Evolutionary conservation across 805 yeast genomes (phyloP).

Genomic region (Metschnikowia arizonensis): DNA sequence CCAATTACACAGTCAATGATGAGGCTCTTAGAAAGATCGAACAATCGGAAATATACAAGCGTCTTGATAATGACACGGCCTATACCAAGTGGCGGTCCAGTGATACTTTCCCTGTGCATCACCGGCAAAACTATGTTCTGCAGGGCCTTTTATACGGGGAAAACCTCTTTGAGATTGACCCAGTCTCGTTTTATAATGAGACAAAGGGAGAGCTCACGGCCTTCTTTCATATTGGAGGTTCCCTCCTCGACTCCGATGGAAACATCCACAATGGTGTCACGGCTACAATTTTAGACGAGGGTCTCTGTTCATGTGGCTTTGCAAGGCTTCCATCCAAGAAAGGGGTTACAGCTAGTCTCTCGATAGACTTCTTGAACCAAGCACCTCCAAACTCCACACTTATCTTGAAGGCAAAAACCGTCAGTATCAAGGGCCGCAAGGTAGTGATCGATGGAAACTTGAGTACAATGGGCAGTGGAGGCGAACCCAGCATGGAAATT

Average conservation of each 20-base stretch:
- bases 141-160: constrained; percentile 70
- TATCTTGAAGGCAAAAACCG: constrained; percentile 63
- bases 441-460: constrained; percentile 70
- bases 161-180: constrained; percentile 68
- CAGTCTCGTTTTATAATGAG: constrained; percentile 56
- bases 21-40: constrained; percentile 29
- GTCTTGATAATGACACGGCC: constrained; percentile 7
- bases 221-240: constrained; percentile 67
- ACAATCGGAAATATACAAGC: constrained; percentile 28
- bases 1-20: constrained; percentile 16
- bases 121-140: constrained; percentile 60
- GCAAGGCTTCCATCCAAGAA: constrained; percentile 69
- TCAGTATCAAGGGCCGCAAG: constrained; percentile 70
- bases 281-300: constrained; percentile 79
- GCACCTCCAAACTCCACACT: constrained; percentile 61
- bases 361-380: constrained; percentile 61
- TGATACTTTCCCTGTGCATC: constrained; percentile 49
- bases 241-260: constrained; percentile 63
- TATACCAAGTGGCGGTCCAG: constrained; percentile 11
- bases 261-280: constrained; percentile 79
- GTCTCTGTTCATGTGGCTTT: constrained; percentile 81
- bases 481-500: constrained; percentile 32
- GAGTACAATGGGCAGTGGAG: constrained; percentile 43
- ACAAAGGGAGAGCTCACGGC: constrained; percentile 52
- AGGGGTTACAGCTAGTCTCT: constrained; percentile 84